A percentile compares a stretch with the other conserved stretches of the same genome.
Conservation (phyloP, 2,329 filamentous ascomycete genomes). For the Fusarium mundagurra region DNA sequence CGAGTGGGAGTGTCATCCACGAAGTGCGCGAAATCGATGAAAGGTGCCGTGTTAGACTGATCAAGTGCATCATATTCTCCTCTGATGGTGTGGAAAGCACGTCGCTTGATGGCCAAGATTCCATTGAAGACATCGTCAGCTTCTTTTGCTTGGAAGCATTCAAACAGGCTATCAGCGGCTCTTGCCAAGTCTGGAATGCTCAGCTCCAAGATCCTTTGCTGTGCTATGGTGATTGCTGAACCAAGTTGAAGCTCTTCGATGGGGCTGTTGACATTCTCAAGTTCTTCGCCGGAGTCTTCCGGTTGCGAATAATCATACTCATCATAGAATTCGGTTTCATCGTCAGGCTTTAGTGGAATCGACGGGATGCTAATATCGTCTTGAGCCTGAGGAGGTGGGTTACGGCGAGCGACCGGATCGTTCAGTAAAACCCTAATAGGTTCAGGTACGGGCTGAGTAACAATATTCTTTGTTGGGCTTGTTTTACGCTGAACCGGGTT, state of each 20-base stretch:
- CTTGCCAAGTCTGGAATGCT: slow-evolving; percentile 43
- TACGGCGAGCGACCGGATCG: slow-evolving; percentile 36
- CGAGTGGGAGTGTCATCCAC: not conserved
- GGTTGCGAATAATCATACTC: slow-evolving; percentile 5
- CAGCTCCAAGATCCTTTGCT: slow-evolving; percentile 36
- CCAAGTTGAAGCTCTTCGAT: not conserved
- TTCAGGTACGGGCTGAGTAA: not conserved
- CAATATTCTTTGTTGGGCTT: not conserved
- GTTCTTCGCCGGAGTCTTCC: slow-evolving; percentile 13
- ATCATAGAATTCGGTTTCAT: slow-evolving; percentile 35
- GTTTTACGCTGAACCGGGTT: not conserved
- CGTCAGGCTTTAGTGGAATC: slow-evolving; percentile 32
- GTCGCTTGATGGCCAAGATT: slow-evolving; percentile 41
- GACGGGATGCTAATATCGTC: slow-evolving; percentile 33
- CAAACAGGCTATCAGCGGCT: slow-evolving; percentile 43
- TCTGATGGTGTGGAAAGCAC: slow-evolving; percentile 41
- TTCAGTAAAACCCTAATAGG: slow-evolving; percentile 3
- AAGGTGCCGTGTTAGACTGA: slow-evolving; percentile 16
- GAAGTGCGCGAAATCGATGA: slow-evolving; percentile 45
- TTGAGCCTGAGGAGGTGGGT: slow-evolving; percentile 27
- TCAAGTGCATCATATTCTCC: slow-evolving; percentile 38
- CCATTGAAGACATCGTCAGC: slow-evolving; percentile 33
- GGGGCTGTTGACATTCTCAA: not conserved
- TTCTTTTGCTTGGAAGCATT: slow-evolving; percentile 31
- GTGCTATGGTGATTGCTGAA: slow-evolving; percentile 24